Conservation (phyloP, 768 basidiomycete genomes). For the Termitomyces sp. region DNA sequence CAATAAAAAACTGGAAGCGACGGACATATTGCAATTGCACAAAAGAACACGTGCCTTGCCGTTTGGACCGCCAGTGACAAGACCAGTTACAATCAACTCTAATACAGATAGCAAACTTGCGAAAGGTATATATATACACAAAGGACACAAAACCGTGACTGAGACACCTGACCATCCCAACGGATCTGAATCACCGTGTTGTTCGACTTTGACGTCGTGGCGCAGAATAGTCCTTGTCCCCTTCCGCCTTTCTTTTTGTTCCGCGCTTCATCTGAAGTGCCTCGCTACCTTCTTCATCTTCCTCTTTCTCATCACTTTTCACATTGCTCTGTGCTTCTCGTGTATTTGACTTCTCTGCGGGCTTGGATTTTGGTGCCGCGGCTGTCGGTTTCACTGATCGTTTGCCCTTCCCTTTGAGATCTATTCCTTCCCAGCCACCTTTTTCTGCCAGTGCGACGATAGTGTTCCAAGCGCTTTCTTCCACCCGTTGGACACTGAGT, state of each 20-base stretch:
- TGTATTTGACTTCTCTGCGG: slow-evolving; percentile 8
- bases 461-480: slow-evolving; percentile 56
- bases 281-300: slow-evolving; percentile 10
- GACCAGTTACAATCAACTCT: too few relatives aligned
- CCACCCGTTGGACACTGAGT: slow-evolving; percentile 83
- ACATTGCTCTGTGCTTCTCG: slow-evolving; percentile 12
- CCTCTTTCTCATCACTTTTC: slow-evolving; percentile 14
- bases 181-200: background rate
- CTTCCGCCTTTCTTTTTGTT: slow-evolving; percentile 7
- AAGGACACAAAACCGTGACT: background rate
- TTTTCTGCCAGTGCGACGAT: slow-evolving; percentile 54
- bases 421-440: slow-evolving; percentile 72
- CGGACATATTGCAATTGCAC: background rate
- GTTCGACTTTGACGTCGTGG: slow-evolving; percentile 1
- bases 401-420: slow-evolving; percentile 28
- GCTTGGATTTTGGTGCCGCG: slow-evolving; percentile 14
- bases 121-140: background rate
- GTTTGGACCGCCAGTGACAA: background rate
- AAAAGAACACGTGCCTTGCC: background rate
- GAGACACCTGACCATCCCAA: background rate
- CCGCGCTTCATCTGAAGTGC: slow-evolving; percentile 10
- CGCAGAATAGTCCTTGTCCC: slow-evolving; percentile 1
- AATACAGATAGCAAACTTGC: background rate
- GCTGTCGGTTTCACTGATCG: slow-evolving; percentile 13
- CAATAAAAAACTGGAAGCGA: background rate